Evolutionary conservation across 192 early-diverging fungal species (phyloP).

Genomic region (Blastocladiella britannica): DNA sequence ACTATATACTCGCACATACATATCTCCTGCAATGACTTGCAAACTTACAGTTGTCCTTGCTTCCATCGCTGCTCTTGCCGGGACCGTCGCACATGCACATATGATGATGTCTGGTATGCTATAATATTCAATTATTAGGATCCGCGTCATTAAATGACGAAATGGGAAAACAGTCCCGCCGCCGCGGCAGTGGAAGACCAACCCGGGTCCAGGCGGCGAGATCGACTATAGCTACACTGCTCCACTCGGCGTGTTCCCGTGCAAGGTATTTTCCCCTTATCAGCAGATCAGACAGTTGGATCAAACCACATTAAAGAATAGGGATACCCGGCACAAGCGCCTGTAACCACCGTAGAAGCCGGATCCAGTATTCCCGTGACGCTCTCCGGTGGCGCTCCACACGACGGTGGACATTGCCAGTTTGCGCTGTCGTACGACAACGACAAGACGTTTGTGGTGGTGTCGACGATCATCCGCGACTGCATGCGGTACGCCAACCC

Average conservation of each 20-base stretch:
- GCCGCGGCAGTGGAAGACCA: background rate
- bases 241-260: background rate
- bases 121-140: too few species aligned
- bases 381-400: constrained; percentile 2
- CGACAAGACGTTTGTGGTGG: constrained; percentile 13
- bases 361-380: background rate
- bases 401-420: constrained; percentile 35
- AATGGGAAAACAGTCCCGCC: background rate
- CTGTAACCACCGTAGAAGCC: background rate
- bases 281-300: too few species aligned
- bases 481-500: constrained; percentile 6
- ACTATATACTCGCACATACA: too few species aligned
- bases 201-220: background rate
- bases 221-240: background rate
- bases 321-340: background rate
- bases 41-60: too few species aligned
- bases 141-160: too few species aligned
- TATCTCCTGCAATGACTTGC: too few species aligned
- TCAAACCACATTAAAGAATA: too few species aligned
- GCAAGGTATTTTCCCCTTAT: too few species aligned
- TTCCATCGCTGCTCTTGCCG: background rate
- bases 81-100: background rate
- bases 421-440: constrained; percentile 35
- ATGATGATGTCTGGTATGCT: background rate
- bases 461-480: constrained; percentile 2